Base-by-base conservation (phyloP, 2,329 filamentous ascomycete species). In the Aspergillus caelatus region DNA sequence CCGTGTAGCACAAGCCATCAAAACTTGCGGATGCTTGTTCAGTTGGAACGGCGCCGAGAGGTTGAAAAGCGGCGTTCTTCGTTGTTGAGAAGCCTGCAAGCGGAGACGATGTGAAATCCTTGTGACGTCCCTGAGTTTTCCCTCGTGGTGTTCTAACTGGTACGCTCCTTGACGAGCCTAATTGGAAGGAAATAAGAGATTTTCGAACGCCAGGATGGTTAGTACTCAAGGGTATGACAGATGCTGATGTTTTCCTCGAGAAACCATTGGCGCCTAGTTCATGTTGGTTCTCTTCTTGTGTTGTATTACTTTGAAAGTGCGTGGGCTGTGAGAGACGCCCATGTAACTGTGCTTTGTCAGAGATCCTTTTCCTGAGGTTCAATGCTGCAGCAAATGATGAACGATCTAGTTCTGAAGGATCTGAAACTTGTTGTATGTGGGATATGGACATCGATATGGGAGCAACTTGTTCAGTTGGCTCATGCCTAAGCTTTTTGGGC, bases 71-170 rank as follows among this genome's bases (percentile, higher is more conserved):
- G 11, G 65, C 65, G n/a, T 62, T 36, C 9, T 58, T 68, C 23
- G 63, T 64, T 26, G 67, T 67, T 43, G 72, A 65, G 16, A 71
- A 70, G 46, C 67, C 67, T 10, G 75, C 68, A 32, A 78, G 69
- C 26, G 75, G 75, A 14, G 76, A 78, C 8, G 75, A 75, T 55
- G 70, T 74, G 64, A 76, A 76, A 14, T 50, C 64, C 41, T 66
- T 70, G 50, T 72, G 62, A 11, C 63, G 58, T 23, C 62, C 65
- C 53, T 64, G 68, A 19, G 57, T 58, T 6, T 46, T 52, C 11
- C 70, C 67, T 23, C 46, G 55, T 14, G 60, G 41, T 16, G 45
- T 26, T 58, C 62, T 62, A 26, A 32, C 26, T 12, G 58, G 39
- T n/a, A 43, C 39, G 21, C n/a, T 39, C 36, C 26, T 61, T 28